phyloP scores from a whole-genome alignment of 148 eudicot genomes.

The Rhododendron kiyosumense region DNA sequence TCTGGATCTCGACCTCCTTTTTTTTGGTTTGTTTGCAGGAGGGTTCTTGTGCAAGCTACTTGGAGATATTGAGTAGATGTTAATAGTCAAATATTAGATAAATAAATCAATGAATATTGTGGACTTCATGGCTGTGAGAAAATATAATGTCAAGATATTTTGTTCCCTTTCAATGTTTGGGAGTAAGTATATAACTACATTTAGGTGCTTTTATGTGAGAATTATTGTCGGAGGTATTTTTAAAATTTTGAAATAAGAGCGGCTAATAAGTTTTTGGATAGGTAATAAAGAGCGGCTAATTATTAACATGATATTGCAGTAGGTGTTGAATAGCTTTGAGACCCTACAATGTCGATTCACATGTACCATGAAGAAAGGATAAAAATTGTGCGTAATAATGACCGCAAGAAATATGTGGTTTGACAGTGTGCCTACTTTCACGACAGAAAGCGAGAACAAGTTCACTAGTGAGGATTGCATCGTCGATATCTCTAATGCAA shows the following conservation, averaged over 20 bases:
- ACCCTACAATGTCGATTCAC: no score
- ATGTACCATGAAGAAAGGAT: no score
- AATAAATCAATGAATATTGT: neutral
- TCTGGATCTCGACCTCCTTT: neutral
- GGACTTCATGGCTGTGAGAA: neutral
- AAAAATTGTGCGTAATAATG: no score
- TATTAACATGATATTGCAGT: no score
- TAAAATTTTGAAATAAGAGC: neutral
- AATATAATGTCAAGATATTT: neutral
- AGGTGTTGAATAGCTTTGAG: no score
- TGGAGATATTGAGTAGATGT: neutral
- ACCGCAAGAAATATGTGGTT: no score
- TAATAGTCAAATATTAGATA: neutral
- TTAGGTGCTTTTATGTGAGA: neutral
- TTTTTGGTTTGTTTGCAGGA: neutral
- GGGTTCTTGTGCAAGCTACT: neutral
- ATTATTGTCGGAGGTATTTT: neutral
- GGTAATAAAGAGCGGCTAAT: no score
- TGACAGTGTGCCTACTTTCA: no score
- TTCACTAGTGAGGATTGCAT: no score
- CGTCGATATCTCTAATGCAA: no score
- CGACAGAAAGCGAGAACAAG: no score
- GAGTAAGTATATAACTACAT: neutral
- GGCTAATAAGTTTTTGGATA: no score
- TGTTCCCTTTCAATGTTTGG: neutral